These are phyloP conservation scores for Aspergillus sparsus DNA, from an alignment of 495 filamentous ascomycete species.

Conservation along the genomic window DNA sequence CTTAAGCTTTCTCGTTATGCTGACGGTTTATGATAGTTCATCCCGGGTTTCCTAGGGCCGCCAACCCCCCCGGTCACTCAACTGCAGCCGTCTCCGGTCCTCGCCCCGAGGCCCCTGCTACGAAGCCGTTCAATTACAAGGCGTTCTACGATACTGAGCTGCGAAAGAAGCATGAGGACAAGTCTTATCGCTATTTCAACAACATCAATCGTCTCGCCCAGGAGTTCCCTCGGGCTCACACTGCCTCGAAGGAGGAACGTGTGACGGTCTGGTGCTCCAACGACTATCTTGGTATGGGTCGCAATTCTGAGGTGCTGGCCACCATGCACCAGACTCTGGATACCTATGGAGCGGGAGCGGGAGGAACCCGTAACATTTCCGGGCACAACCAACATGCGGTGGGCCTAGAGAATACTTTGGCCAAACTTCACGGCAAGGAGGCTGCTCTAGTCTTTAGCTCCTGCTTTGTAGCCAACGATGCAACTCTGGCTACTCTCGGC, in stretches of 20 bases:
- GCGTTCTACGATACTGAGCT: conserved; percentile 84
- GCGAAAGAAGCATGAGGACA: conserved; percentile 99
- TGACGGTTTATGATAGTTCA: conserved; percentile 27
- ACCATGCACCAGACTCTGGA: conserved; percentile 94
- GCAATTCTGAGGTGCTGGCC: conserved; percentile 83
- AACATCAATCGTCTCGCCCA: conserved; percentile 98
- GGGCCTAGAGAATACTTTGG: conserved; percentile 76
- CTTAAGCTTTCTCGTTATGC: neutral
- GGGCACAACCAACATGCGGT: conserved; percentile 96
- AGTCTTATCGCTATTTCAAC: conserved; percentile 99
- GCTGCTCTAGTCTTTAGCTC: conserved; percentile 91
- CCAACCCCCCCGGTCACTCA: conserved; percentile 12
- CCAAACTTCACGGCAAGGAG: conserved; percentile 89
- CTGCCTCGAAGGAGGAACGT: conserved; percentile 77
- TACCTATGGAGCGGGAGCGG: conserved; percentile 91
- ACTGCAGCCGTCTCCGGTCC: conserved; percentile 29
- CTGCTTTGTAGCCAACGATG: conserved; percentile 98
- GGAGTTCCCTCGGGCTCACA: conserved; percentile 94
- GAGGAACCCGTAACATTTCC: conserved; percentile 95
- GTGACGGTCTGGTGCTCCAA: conserved; percentile 99
- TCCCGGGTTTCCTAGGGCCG: conserved; percentile 21
- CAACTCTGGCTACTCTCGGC: conserved; percentile 91
- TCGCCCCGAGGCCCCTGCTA: conserved; percentile 45
- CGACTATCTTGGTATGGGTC: conserved; percentile 97
- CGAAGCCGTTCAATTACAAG: conserved; percentile 80